Evolutionary conservation across 768 basidiomycete species (phyloP).

Genomic region (Mycena galopus): DNA sequence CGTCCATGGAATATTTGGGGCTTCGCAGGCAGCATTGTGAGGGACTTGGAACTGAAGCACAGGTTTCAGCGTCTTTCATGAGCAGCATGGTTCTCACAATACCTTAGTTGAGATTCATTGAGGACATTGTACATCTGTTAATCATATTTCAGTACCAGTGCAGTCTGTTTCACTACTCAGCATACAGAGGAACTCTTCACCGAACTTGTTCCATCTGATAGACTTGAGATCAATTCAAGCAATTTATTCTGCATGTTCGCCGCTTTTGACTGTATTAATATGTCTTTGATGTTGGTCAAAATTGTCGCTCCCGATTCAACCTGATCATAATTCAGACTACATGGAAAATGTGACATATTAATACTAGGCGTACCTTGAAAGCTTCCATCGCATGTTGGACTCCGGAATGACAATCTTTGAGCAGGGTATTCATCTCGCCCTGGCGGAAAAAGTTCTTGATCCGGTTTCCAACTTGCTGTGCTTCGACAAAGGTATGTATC

Average conservation of each 20-base stretch:
- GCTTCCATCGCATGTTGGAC: background rate
- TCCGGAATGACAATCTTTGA: background rate
- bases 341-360: too few relatives aligned
- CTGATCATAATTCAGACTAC: background rate
- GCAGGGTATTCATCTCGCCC: background rate
- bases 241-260: background rate
- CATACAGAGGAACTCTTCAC: background rate
- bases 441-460: background rate
- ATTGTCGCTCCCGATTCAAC: background rate
- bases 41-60: background rate
- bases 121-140: background rate
- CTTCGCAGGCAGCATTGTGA: background rate
- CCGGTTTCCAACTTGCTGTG: background rate
- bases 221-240: background rate
- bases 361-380: background rate
- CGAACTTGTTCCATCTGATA: background rate
- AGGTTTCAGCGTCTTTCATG: background rate
- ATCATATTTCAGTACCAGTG: too few relatives aligned
- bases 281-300: background rate
- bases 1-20: too few relatives aligned
- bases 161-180: background rate
- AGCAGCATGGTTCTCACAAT: background rate
- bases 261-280: background rate
- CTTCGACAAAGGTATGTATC: background rate
- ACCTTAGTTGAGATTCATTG: too few relatives aligned